phyloP scores from a whole-genome alignment of 2,329 filamentous ascomycete species.

The Fusarium drepaniforme region DNA sequence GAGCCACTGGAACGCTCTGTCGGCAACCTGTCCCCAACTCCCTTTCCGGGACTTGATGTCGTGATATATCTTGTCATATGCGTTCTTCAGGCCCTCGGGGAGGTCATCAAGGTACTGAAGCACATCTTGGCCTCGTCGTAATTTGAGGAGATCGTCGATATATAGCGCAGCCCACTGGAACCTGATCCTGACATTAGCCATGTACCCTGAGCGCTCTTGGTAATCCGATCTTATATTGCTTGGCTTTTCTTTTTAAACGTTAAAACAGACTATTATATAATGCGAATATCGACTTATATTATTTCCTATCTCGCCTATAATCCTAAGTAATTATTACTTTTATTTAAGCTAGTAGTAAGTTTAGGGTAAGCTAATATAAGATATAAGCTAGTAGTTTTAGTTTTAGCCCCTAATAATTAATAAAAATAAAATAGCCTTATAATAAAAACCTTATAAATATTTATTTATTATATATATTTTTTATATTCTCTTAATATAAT shows the following conservation, averaged over 20 bases:
- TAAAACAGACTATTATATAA: no score
- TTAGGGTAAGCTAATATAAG: no score
- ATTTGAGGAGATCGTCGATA: conserved; percentile 16
- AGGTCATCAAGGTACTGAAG: conserved; percentile 11
- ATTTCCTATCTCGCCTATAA: no score
- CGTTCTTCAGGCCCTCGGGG: conserved; percentile 13
- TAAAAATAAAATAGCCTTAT: no score
- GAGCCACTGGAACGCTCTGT: conserved; percentile 5
- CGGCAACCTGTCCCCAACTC: neutral
- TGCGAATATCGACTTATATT: no score
- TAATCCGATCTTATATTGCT: conserved; percentile 15
- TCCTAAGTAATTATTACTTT: no score
- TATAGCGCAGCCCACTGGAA: conserved; percentile 38
- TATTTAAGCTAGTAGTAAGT: no score
- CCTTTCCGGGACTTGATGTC: neutral
- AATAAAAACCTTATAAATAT: no score
- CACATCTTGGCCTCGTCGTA: conserved; percentile 15
- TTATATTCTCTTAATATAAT: no score
- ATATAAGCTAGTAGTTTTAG: no score
- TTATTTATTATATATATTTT: no score
- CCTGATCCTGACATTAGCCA: conserved; percentile 10
- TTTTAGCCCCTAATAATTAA: no score
- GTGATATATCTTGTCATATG: conserved; percentile 26
- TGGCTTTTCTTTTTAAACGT: conserved; percentile 21
- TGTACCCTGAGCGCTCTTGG: neutral